Evolutionary conservation across 805 yeast species (phyloP), one percentile per base, ranked within the genome.

Genomic region (Torulaspora microellipsoides): DNA sequence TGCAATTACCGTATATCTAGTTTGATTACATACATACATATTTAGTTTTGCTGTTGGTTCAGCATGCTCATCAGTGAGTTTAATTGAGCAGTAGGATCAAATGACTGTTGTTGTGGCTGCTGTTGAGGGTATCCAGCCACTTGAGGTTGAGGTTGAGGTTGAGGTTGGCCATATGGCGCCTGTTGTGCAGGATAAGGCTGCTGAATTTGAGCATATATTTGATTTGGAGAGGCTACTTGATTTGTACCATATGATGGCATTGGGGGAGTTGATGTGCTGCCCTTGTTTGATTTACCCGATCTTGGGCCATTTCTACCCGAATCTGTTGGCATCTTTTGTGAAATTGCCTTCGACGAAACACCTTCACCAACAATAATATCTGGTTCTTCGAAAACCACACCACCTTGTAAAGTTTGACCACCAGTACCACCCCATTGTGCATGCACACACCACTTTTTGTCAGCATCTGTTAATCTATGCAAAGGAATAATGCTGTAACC

Each of bases 391-490:
- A 93, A 78, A 12, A 83, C 86, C 58, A 87, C 68, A 40, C 95
- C 95, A 34, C 86, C 75, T 47, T 70, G 80, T 47, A 93, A 66
- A 8, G 90, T 88, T 59, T 74, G 77, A 14, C 96, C 97, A 39
- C 91, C 95, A 34, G 96, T 85, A 55, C 99, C 99, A 53, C 99
- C 99, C 89, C 95, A 89, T 65, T 87, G 91, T 3, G 98, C 96
- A 45, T 76, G 70, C 29, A 79, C 84, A 10, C 87, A 78, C 99
- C 99, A 93, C 49, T 83, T 73, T 58, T 75, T 79, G 65, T 93
- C 99, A 15, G 97, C 96, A 47, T 93, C 99, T 0, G 99, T 93
- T 54, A 93, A 74, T 56, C 96, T 78, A 46, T 77, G 78, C 38
- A 93, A 69, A 12, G 98, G 96, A 48, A 93, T 88, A 30, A 89